phyloP scores from a whole-genome alignment of 768 basidiomycete genomes.

The Phanerodontia chrysosporium region DNA sequence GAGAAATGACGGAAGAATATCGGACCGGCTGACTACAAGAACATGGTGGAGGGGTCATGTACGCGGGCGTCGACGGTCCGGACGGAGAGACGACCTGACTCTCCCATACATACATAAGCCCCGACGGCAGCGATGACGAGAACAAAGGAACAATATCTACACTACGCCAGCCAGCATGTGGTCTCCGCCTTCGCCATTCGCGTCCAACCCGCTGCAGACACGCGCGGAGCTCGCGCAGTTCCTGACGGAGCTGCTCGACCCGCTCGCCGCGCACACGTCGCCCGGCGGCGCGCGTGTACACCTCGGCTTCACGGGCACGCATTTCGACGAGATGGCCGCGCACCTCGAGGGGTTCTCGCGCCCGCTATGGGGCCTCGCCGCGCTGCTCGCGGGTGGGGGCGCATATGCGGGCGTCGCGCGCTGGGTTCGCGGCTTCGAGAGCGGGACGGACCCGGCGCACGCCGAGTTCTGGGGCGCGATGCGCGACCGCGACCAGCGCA shows the following conservation, averaged over 20 bases:
- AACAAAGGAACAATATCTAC: neutral
- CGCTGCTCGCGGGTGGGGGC: slow-evolving; percentile 61
- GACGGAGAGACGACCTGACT: neutral
- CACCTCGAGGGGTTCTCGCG: slow-evolving; percentile 76
- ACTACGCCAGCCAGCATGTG: neutral
- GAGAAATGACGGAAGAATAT: neutral
- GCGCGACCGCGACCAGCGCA: slow-evolving; percentile 71
- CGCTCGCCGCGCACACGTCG: slow-evolving; percentile 65
- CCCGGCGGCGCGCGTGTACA: slow-evolving; percentile 70
- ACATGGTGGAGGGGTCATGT: neutral
- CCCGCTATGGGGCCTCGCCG: slow-evolving; percentile 72
- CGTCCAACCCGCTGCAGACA: slow-evolving; percentile 57
- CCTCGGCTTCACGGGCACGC: slow-evolving; percentile 65
- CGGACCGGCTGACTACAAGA: neutral
- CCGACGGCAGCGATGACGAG: neutral
- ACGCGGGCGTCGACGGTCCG: slow-evolving; percentile 2
- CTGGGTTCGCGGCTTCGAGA: slow-evolving; percentile 63
- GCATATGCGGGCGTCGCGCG: slow-evolving; percentile 52
- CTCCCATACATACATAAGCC: neutral
- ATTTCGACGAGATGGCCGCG: slow-evolving; percentile 68
- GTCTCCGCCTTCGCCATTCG: slow-evolving; percentile 31
- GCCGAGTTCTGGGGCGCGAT: slow-evolving; percentile 77
- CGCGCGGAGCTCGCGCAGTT: slow-evolving; percentile 55
- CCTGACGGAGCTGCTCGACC: slow-evolving; percentile 56
- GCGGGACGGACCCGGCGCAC: slow-evolving; percentile 62